Conservation (phyloP, 2,329 filamentous ascomycete genomes). For the Colletotrichum spinosum region DNA sequence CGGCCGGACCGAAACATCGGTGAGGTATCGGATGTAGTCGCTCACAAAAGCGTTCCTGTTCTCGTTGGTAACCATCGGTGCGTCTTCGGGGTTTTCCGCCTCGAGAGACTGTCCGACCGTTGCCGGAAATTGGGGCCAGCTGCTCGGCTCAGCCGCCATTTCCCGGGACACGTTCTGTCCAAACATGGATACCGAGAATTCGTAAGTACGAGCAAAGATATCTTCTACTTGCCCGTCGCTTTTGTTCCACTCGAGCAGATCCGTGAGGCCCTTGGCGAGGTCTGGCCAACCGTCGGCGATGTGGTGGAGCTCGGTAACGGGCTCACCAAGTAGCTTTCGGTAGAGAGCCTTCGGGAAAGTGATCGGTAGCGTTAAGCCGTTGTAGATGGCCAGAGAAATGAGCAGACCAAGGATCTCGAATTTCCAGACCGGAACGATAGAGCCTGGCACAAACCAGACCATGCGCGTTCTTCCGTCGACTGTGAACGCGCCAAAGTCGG, state of each 20-base stretch:
- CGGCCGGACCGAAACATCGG: conserved; percentile 78
- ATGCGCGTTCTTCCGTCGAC: conserved; percentile 81
- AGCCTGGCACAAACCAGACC: conserved; percentile 89
- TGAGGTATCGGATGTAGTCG: conserved; percentile 88
- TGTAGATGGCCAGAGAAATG: conserved; percentile 92
- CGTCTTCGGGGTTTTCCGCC: conserved; percentile 61
- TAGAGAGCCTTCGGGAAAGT: conserved; percentile 91
- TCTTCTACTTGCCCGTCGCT: conserved; percentile 82
- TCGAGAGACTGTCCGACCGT: conserved; percentile 44
- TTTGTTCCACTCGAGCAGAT: conserved; percentile 81
- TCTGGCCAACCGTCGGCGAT: conserved; percentile 91
- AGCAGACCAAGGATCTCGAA: conserved; percentile 90
- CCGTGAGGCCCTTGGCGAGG: conserved; percentile 78
- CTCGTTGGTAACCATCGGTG: conserved; percentile 80
- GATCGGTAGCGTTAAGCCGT: conserved; percentile 89
- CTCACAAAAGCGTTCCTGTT: conserved; percentile 84
- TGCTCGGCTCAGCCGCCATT: conserved; percentile 58
- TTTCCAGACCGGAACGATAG: conserved; percentile 86
- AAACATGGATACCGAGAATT: conserved; percentile 77
- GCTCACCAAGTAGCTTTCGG: conserved; percentile 77
- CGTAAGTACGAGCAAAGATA: conserved; percentile 85
- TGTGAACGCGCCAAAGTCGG: conserved; percentile 83
- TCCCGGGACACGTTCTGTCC: conserved; percentile 67
- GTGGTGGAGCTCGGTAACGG: conserved; percentile 77
- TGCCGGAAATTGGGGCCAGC: conserved; percentile 66